Percentiles rank a stretch among this genome's conserved stretches.
Conservation (phyloP, 306 rosid genomes). For the Hippophae gyantsensis region DNA sequence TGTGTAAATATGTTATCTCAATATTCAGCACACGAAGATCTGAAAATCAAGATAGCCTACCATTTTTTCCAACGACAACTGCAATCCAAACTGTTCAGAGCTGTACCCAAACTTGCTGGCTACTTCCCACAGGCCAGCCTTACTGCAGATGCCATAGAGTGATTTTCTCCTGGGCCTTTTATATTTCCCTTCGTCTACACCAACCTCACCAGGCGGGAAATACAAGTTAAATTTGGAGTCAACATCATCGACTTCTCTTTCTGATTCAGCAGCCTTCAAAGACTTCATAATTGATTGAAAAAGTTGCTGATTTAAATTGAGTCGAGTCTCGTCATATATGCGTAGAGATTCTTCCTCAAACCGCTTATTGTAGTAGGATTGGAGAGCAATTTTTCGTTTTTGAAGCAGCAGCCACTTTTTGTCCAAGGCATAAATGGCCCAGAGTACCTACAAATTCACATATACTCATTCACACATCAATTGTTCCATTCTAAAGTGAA, state of each 20-base stretch:
- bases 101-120: constrained; percentile 89
- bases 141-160: constrained; percentile 53
- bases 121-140: constrained; percentile 97
- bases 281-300: constrained; percentile 85
- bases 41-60: constrained; percentile 35
- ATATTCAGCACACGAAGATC: constrained; percentile 17
- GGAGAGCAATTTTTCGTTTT: constrained; percentile 85
- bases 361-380: constrained; percentile 62
- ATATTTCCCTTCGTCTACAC: constrained; percentile 88
- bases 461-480: constrained; percentile 7
- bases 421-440: constrained; percentile 92
- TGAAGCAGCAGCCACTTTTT: constrained; percentile 90
- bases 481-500: no score
- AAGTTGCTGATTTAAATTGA: constrained; percentile 54
- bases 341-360: constrained; percentile 82
- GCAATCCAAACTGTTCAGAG: constrained; percentile 91
- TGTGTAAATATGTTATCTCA: constrained; percentile 7
- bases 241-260: constrained; percentile 96
- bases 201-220: constrained; percentile 93
- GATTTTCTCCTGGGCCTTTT: constrained; percentile 93
- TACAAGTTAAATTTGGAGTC: constrained; percentile 94
- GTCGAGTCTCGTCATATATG: constrained; percentile 66
- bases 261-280: constrained; percentile 86
- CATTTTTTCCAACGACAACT: constrained; percentile 57
- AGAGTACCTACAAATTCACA: constrained; percentile 53